Percentiles rank a stretch among this genome's conserved stretches.
phyloP scores from a whole-genome alignment of 805 yeast species.

The Maudiozyma turicensis region DNA sequence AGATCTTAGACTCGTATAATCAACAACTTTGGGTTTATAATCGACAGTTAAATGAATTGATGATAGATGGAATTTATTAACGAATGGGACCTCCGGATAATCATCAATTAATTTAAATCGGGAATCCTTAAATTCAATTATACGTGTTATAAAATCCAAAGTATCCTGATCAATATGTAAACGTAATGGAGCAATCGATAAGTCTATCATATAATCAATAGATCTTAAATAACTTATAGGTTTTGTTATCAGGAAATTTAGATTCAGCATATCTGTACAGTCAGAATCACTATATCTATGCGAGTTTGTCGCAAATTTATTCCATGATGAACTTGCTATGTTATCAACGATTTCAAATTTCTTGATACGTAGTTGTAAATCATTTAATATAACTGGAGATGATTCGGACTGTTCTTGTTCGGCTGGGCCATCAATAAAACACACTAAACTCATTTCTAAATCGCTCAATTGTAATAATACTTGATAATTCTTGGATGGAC shows the following conservation, averaged over 20 bases:
- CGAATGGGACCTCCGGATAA: constrained; percentile 53
- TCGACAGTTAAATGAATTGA: constrained; percentile 61
- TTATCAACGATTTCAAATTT: constrained; percentile 62
- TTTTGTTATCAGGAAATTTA: constrained; percentile 47
- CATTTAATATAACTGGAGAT: constrained; percentile 39
- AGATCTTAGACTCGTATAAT: constrained; percentile 73
- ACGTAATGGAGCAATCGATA: constrained; percentile 59
- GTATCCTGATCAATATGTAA: constrained; percentile 91
- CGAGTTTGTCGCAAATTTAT: constrained; percentile 65
- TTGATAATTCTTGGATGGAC: constrained; percentile 56
- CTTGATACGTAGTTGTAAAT: constrained; percentile 39
- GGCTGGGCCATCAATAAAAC: constrained; percentile 42
- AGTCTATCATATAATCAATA: constrained; percentile 49
- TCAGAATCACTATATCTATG: constrained; percentile 55
- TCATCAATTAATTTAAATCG: constrained; percentile 52
- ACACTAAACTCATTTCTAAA: constrained; percentile 38
- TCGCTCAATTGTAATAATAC: constrained; percentile 45
- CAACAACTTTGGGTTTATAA: constrained; percentile 85
- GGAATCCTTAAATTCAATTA: constrained; percentile 67
- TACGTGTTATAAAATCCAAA: constrained; percentile 69
- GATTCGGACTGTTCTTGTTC: constrained; percentile 21
- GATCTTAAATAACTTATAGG: constrained; percentile 59
- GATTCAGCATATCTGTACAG: constrained; percentile 47
- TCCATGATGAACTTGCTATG: constrained; percentile 85
- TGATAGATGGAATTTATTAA: constrained; percentile 58